Evolutionary conservation across 192 early-diverging fungal genomes (phyloP).

Genomic region (Coemansia sp.): DNA sequence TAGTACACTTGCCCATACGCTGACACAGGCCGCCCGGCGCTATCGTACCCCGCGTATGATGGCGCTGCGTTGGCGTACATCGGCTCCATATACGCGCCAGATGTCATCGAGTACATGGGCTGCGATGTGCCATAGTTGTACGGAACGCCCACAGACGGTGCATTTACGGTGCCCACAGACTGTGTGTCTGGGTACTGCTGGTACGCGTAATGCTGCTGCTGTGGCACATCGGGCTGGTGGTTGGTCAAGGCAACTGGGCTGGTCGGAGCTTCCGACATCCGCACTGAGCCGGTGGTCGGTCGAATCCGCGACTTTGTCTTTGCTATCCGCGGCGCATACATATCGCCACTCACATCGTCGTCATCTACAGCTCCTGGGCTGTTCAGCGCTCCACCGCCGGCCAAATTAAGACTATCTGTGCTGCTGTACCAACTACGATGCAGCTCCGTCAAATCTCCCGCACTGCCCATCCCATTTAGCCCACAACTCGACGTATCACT

Average conservation of each 20-base stretch:
- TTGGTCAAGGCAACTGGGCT: too few relatives aligned
- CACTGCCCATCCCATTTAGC: constrained; percentile 13
- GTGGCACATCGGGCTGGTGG: neutral
- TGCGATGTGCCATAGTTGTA: neutral
- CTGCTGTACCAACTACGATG: constrained; percentile 56
- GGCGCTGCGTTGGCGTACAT: neutral
- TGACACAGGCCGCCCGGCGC: neutral
- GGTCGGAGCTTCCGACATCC: constrained; percentile 1
- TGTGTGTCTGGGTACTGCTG: neutral
- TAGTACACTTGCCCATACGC: constrained; percentile 5
- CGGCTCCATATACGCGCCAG: neutral
- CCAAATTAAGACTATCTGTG: constrained; percentile 40
- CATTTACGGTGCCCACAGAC: neutral
- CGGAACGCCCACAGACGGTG: neutral
- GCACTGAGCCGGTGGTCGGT: constrained; percentile 13
- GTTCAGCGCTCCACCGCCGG: constrained; percentile 32
- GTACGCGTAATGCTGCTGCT: neutral
- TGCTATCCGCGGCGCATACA: constrained; percentile 20
- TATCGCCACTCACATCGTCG: constrained; percentile 12
- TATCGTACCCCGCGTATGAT: constrained; percentile 1
- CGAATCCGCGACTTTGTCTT: constrained; percentile 41
- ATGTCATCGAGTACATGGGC: neutral
- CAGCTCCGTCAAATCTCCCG: constrained; percentile 32
- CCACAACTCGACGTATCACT: constrained; percentile 10
- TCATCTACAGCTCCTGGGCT: constrained; percentile 16